Base-by-base conservation (phyloP, 2,329 filamentous ascomycete genomes). In the Monosporascus sp. region DNA sequence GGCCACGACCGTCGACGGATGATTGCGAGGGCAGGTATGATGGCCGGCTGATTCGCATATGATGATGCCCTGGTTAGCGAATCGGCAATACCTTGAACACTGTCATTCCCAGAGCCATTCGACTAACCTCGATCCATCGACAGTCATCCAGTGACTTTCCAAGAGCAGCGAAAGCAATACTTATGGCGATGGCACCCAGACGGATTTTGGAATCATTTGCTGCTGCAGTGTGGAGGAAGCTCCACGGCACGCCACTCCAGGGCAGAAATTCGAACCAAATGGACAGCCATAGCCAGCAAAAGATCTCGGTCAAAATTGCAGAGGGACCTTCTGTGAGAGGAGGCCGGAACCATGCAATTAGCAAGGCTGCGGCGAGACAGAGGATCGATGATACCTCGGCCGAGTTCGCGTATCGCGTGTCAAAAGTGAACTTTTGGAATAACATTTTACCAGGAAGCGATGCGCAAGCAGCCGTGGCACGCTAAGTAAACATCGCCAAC, bases 381-480 rank as follows among this genome's bases (percentile, higher is more conserved):
- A 46, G 17, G 43, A 46, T 46, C 11, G 43, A 46, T 8, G 43
- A 22, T 8, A 17, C 7, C 43, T 46, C 43, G 43, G 43, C 24
- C 7, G 14, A 46, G 43, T 24, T 31, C 43, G 24, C 24, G 24
- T 31, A 46, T 46, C n/a, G 22, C 22, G 16, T 17, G 2, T 43
- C 50, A 16, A 61, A 61, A 43, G 47, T 26, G 14, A 46, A n/a
- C 16, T 14, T 26, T 4, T 46, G 2, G 17, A 22, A 46, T 19
- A 46, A 31, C 3, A 45, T 48, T 1, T 3, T 14, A 34, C 31
- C 11, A 14, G 11, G 31, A 34, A 34, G 31, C 31, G 9, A 34
- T 5, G 9, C 9, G 2, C 4, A 34, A 34, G 31, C 27, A 31
- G 11, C 31, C 31, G 31, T 34, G 31, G 31, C 11, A 11, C 31